Evolutionary conservation across 2,329 filamentous ascomycete species (phyloP).

Genomic region (Paraphoma sp.): DNA sequence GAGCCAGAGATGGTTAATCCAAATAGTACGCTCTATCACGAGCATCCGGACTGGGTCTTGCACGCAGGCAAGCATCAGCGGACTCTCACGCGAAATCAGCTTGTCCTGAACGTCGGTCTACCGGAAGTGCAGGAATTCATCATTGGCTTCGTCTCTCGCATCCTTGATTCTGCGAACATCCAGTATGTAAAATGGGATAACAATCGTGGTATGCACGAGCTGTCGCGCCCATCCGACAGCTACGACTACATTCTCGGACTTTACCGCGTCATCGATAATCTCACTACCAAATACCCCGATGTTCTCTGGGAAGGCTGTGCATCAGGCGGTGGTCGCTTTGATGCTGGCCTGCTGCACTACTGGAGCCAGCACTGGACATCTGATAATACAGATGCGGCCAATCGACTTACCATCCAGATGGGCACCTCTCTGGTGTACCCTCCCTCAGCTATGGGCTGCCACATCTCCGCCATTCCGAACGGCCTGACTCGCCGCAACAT

Average conservation of each 20-base stretch:
- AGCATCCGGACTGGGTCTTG: conserved; percentile 70
- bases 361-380: conserved; percentile 72
- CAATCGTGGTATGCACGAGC: conserved; percentile 70
- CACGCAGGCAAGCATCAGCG: conserved; percentile 64
- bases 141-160: conserved; percentile 60
- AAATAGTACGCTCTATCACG: conserved; percentile 65
- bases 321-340: conserved; percentile 69
- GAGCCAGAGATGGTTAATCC: conserved; percentile 74
- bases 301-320: conserved; percentile 72
- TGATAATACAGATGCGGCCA: conserved; percentile 68
- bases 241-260: conserved; percentile 70
- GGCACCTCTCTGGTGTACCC: conserved; percentile 70
- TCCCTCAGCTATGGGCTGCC: conserved; percentile 69
- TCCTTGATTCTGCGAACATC: conserved; percentile 63
- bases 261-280: conserved; percentile 66
- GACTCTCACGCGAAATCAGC: conserved; percentile 63
- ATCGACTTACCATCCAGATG: conserved; percentile 68
- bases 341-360: conserved; percentile 68
- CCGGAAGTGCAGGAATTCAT: conserved; percentile 69
- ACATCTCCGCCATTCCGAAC: conserved; percentile 68
- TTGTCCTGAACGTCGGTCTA: conserved; percentile 67
- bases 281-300: conserved; percentile 66
- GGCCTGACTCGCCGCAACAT: conserved; percentile 62
- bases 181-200: conserved; percentile 73
- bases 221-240: conserved; percentile 59